These are phyloP conservation scores for Rehmannia glutinosa DNA, from an alignment of 257 asterid species.

Conservation along the genomic window DNA sequence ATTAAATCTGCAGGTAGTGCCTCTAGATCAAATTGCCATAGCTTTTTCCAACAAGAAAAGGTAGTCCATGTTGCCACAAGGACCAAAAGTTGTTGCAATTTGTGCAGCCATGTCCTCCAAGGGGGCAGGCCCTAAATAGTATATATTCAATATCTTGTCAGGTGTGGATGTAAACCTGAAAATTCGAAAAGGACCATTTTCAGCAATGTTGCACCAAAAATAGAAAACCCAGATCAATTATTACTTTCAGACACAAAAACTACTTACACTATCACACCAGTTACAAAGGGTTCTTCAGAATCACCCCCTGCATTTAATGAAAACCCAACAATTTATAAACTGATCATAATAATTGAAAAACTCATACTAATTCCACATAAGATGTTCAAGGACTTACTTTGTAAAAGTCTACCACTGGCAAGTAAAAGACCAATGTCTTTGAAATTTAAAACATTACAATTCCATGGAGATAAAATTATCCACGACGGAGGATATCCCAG, in stretches of 20 bases:
- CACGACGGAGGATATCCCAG: no score
- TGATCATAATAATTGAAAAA: neutral
- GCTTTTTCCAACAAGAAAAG: constrained; percentile 83
- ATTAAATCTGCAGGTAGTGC: no score
- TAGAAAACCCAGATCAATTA: neutral
- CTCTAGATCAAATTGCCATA: no score
- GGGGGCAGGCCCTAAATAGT: constrained; percentile 91
- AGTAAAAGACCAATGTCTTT: no score
- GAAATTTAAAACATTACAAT: no score
- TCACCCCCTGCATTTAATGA: constrained; percentile 51
- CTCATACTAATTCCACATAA: neutral
- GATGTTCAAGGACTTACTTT: constrained; percentile 38
- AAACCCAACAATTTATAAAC: neutral
- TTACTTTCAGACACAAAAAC: neutral
- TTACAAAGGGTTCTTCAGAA: constrained; percentile 45
- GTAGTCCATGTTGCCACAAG: constrained; percentile 87
- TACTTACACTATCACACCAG: constrained; percentile 78
- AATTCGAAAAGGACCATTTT: neutral
- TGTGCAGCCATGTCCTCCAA: constrained; percentile 85
- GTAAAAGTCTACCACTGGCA: constrained; percentile 68
- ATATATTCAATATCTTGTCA: constrained; percentile 65
- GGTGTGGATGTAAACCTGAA: constrained; percentile 90
- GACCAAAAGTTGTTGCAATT: constrained; percentile 91
- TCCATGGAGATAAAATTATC: no score
- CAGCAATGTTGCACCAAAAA: neutral